A percentile compares a stretch with the other conserved stretches of the same genome.
These are phyloP conservation scores for Trichophyton rubrum DNA, from an alignment of 2,329 filamentous ascomycete species.

Conservation along the genomic window DNA sequence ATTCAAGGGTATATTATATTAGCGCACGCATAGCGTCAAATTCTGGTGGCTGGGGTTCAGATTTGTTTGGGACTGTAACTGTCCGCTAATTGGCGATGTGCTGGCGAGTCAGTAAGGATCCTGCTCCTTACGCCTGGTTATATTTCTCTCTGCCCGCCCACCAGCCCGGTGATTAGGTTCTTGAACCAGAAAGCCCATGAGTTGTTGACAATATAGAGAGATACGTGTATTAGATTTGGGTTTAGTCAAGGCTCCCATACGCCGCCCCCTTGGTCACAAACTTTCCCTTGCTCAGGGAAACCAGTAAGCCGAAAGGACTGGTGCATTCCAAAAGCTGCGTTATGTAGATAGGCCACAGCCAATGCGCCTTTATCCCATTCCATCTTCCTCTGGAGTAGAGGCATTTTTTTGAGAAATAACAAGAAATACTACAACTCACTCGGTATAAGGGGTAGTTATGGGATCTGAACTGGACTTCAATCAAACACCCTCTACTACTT, in stretches of 20 bases:
- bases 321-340: background rate
- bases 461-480: background rate
- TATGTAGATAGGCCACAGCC: background rate
- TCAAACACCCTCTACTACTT: background rate
- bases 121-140: background rate
- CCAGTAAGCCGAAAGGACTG: background rate
- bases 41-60: background rate
- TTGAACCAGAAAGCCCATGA: background rate
- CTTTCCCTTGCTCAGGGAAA: background rate
- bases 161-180: background rate
- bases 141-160: background rate
- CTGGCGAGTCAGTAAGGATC: background rate
- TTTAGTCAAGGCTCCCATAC: background rate
- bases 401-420: too few species aligned
- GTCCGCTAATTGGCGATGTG: background rate
- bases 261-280: background rate
- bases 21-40: background rate
- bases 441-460: background rate
- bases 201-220: background rate
- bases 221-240: background rate
- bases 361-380: background rate
- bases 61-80: background rate
- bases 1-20: background rate
- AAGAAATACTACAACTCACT: background rate
- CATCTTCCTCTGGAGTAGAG: too few species aligned